Percentiles rank a stretch among this genome's conserved stretches.
Evolutionary conservation across 352 stramenopile species (phyloP).

Genomic region (Thalassiosira exigua): DNA sequence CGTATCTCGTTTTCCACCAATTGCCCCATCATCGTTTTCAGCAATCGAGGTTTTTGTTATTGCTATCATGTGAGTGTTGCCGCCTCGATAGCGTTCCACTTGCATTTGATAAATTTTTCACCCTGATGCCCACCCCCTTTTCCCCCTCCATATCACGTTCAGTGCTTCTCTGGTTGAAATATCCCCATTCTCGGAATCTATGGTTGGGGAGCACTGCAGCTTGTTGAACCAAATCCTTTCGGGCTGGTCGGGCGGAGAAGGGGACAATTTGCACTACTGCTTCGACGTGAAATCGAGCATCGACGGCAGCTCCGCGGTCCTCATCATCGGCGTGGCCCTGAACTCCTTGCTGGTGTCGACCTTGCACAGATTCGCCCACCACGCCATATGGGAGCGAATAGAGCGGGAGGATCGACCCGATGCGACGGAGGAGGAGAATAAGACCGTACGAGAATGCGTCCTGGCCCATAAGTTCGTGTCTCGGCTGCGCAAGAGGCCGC

Average conservation of each 20-base stretch:
- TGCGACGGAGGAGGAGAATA: slow-evolving; percentile 47
- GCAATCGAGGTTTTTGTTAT: slow-evolving; percentile 87
- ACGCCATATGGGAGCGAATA: slow-evolving; percentile 71
- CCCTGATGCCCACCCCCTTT: neutral
- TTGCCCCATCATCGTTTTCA: no score
- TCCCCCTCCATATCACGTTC: slow-evolving; percentile 33
- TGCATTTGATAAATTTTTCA: neutral
- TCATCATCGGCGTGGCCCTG: slow-evolving; percentile 73
- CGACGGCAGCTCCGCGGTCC: slow-evolving; percentile 57
- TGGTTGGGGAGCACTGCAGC: slow-evolving; percentile 84
- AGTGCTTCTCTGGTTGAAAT: slow-evolving; percentile 84
- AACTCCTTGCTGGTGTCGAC: slow-evolving; percentile 73
- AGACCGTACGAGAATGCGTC: slow-evolving; percentile 48
- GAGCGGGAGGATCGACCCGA: slow-evolving; percentile 60
- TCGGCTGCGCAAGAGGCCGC: slow-evolving; percentile 29
- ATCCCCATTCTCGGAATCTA: slow-evolving; percentile 83
- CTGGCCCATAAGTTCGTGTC: slow-evolving; percentile 59
- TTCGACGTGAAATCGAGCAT: slow-evolving; percentile 83
- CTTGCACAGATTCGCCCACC: slow-evolving; percentile 70
- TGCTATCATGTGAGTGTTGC: no score
- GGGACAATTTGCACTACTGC: slow-evolving; percentile 71
- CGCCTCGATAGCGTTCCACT: slow-evolving; percentile 7
- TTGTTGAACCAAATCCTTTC: slow-evolving; percentile 74
- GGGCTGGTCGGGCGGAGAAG: slow-evolving; percentile 41
- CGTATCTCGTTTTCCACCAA: no score